phyloP scores from a whole-genome alignment of 495 filamentous ascomycete species.

The Lophium mytilinum region DNA sequence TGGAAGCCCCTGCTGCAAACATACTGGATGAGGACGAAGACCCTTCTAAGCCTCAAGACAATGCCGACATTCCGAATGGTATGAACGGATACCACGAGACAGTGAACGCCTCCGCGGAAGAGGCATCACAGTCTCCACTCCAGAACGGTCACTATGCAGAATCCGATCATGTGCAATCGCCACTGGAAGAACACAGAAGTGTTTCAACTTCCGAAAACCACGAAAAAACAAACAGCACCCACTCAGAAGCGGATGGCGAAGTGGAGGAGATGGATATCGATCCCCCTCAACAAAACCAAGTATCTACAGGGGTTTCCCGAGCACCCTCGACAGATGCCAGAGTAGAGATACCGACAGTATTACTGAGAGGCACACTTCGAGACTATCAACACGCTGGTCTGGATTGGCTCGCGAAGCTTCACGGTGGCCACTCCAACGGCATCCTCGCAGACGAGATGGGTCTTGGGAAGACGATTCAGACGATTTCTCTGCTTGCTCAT shows the following conservation, averaged over 20 bases:
- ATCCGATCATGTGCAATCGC: no score
- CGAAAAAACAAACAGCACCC: no score
- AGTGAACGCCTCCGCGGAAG: no score
- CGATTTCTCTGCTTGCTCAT: constrained; percentile 89
- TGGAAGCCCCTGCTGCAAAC: background rate
- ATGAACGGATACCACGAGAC: no score
- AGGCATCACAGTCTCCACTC: no score
- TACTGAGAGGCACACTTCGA: constrained; percentile 85
- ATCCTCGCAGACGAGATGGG: constrained; percentile 99
- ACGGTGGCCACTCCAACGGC: constrained; percentile 89
- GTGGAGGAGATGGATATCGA: background rate
- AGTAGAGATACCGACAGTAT: constrained; percentile 51
- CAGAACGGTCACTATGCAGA: no score
- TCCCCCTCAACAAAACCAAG: background rate
- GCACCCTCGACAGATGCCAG: constrained; percentile 11
- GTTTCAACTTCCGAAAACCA: no score
- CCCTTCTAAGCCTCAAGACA: background rate
- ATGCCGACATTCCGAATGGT: background rate
- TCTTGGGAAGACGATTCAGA: constrained; percentile 97
- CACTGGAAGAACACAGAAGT: no score
- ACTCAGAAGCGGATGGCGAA: background rate
- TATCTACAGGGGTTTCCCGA: constrained; percentile 9
- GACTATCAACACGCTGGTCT: constrained; percentile 96
- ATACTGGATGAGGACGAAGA: constrained; percentile 2
- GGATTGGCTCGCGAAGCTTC: constrained; percentile 91